These are phyloP conservation scores for Pseudisothecium myosuroides DNA, from an alignment of 225 moss, liverwort and hornwort genomes.

Conservation along the genomic window DNA sequence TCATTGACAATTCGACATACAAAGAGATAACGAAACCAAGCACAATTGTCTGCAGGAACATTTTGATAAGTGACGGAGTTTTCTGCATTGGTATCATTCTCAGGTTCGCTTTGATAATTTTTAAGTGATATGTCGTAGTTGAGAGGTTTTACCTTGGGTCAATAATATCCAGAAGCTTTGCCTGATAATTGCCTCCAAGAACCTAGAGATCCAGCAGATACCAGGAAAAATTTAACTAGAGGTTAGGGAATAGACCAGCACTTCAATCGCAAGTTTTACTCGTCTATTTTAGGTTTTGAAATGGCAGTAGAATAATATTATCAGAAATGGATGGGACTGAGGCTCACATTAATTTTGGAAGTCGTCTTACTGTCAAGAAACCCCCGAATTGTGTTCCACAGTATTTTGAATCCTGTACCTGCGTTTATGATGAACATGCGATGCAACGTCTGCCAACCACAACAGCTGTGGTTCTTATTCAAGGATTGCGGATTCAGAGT, in stretches of 20 bases:
- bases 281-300: not conserved
- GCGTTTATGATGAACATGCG: constrained; percentile 89
- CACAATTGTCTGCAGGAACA: not conserved
- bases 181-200: constrained; percentile 67
- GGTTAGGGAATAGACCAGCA: not conserved
- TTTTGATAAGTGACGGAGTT: not conserved
- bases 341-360: constrained; percentile 64
- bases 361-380: constrained; percentile 81
- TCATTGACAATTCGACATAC: not conserved
- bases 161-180: constrained; percentile 70
- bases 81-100: not conserved
- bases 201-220: constrained; percentile 32
- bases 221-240: not conserved
- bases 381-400: constrained; percentile 68
- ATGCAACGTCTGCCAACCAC: constrained; percentile 65
- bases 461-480: constrained; percentile 12
- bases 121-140: not conserved
- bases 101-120: not conserved
- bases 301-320: not conserved
- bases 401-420: constrained; percentile 63
- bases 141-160: constrained; percentile 48
- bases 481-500: not conserved
- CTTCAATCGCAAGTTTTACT: not conserved
- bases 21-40: not conserved
- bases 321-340: not conserved